These are phyloP conservation scores for Alternaria atra DNA, from an alignment of 2,329 filamentous ascomycete species.

Conservation along the genomic window DNA sequence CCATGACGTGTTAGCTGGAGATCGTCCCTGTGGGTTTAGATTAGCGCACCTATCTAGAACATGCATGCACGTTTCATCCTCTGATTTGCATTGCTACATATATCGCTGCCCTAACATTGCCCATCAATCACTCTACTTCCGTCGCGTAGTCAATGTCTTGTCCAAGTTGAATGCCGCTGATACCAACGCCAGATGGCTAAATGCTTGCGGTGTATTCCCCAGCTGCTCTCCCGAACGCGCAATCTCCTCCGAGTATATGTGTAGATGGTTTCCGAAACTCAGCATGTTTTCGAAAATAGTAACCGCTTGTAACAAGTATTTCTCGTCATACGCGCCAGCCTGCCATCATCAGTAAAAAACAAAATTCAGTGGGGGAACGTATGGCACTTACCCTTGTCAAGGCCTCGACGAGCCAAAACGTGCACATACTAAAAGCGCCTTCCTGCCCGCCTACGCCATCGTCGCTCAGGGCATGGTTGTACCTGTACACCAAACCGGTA, in stretches of 20 bases:
- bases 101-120: neutral
- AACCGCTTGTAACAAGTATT: constrained; percentile 67
- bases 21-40: constrained; percentile 12
- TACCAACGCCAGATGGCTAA: constrained; percentile 78
- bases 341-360: constrained; percentile 19
- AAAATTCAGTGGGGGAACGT: neutral
- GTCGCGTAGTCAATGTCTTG: constrained; percentile 49
- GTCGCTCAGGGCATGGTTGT: constrained; percentile 73
- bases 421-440: constrained; percentile 83
- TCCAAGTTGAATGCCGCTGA: constrained; percentile 81
- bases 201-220: constrained; percentile 82
- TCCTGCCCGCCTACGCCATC: constrained; percentile 79
- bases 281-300: constrained; percentile 82
- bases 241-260: constrained; percentile 84
- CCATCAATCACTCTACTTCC: constrained; percentile 1
- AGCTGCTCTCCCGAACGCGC: constrained; percentile 77
- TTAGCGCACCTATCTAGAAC: constrained; percentile 16
- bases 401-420: constrained; percentile 83
- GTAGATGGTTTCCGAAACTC: constrained; percentile 77
- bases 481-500: constrained; percentile 78
- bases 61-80: constrained; percentile 4
- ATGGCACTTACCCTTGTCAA: constrained; percentile 70
- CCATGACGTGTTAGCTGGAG: constrained; percentile 20
- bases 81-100: neutral
- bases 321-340: constrained; percentile 65